phyloP scores from a whole-genome alignment of 371 early-diverging fungal genomes.

The Mucor sp. region DNA sequence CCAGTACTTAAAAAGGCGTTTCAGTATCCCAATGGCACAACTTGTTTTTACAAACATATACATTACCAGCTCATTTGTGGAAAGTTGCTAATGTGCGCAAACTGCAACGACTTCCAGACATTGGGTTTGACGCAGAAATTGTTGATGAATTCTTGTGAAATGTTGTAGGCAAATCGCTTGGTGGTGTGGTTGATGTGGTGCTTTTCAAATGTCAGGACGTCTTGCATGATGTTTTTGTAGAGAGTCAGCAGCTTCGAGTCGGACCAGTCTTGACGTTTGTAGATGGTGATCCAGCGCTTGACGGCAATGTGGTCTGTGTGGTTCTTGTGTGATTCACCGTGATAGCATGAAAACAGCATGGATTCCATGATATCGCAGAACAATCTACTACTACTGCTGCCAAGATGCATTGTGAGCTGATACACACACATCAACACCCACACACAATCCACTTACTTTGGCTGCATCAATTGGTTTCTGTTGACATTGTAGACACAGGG shows the following conservation, averaged over 20 bases:
- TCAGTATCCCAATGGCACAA: no score
- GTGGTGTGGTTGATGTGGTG: slow-evolving; percentile 6
- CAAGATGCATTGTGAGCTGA: not conserved
- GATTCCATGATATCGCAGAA: slow-evolving; percentile 18
- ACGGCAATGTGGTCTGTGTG: slow-evolving; percentile 23
- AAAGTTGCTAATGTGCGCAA: slow-evolving; percentile 59
- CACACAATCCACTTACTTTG: not conserved
- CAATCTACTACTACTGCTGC: not conserved
- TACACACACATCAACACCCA: not conserved
- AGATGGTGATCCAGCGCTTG: slow-evolving; percentile 24
- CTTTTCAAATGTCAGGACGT: slow-evolving; percentile 22
- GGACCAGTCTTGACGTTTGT: slow-evolving; percentile 16
- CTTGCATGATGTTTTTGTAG: slow-evolving; percentile 19
- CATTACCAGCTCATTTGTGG: slow-evolving; percentile 60
- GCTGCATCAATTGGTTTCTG: not conserved
- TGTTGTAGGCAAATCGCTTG: slow-evolving; percentile 10
- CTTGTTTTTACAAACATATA: no score
- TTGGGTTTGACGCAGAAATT: slow-evolving; percentile 37
- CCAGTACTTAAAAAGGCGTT: slow-evolving; percentile 21
- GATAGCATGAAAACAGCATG: slow-evolving; percentile 14
- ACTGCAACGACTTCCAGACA: slow-evolving; percentile 65
- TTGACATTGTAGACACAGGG: slow-evolving; percentile 23
- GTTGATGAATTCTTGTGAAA: slow-evolving; percentile 18
- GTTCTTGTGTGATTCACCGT: slow-evolving; percentile 16
- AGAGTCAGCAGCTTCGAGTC: slow-evolving; percentile 9